Percentiles rank a stretch among this genome's conserved stretches.
phyloP scores from a whole-genome alignment of 2,329 filamentous ascomycete genomes.

The Chrysosporium queenslandicum region DNA sequence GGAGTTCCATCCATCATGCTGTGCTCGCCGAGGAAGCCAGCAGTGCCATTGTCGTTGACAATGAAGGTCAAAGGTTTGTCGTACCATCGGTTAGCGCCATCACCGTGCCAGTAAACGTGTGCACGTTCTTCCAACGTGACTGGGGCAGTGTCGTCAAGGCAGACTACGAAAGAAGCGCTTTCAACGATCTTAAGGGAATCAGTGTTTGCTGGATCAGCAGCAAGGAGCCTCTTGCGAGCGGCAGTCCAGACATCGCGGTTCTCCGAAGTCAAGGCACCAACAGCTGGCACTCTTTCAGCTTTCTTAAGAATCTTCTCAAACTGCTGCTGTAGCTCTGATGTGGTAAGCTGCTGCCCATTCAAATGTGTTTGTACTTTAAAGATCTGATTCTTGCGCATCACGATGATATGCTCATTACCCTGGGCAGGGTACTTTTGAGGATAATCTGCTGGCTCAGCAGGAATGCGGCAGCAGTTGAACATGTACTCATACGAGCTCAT shows the following conservation, averaged over 20 bases:
- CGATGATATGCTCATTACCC: conserved; percentile 78
- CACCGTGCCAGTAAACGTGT: conserved; percentile 95
- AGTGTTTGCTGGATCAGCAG: conserved; percentile 68
- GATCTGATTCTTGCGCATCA: conserved; percentile 91
- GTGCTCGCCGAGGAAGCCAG: conserved; percentile 97
- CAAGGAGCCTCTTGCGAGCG: conserved; percentile 64
- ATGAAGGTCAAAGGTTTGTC: conserved; percentile 99
- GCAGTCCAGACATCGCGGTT: conserved; percentile 92
- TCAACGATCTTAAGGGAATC: conserved; percentile 71
- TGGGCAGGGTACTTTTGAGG: conserved; percentile 66
- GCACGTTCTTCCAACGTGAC: conserved; percentile 93
- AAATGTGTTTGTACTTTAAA: conserved; percentile 83
- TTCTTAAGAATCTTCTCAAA: conserved; percentile 76
- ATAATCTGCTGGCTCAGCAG: conserved; percentile 70
- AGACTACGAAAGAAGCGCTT: conserved; percentile 80
- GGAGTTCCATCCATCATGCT: conserved; percentile 99
- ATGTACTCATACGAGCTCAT: conserved; percentile 99
- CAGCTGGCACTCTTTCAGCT: conserved; percentile 60
- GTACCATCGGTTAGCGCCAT: conserved; percentile 90
- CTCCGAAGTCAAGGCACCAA: conserved; percentile 79
- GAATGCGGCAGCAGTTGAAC: conserved; percentile 89
- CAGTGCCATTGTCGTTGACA: conserved; percentile 92
- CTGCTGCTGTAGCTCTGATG: conserved; percentile 78
- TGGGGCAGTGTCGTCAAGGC: conserved; percentile 81
- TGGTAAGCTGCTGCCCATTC: conserved; percentile 74